phyloP scores from a whole-genome alignment of 2,329 filamentous ascomycete species.

The Pestalotiopsis sp. region DNA sequence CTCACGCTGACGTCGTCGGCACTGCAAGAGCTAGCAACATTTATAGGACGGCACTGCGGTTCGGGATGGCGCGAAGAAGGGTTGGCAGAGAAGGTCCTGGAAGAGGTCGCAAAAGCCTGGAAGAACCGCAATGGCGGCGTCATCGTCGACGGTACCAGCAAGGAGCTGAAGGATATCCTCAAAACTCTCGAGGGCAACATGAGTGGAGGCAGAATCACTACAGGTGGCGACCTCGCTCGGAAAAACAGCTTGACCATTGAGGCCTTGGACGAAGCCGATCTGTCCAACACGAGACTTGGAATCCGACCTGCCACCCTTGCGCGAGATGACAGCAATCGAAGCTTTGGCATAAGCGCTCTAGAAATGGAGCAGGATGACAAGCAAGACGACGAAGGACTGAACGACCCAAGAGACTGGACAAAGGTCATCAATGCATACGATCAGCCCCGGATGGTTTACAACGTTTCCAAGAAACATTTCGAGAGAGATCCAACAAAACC shows the following conservation, averaged over 20 bases:
- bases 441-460: constrained; percentile 79
- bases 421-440: constrained; percentile 83
- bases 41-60: constrained; percentile 92
- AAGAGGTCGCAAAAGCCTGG: constrained; percentile 90
- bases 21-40: constrained; percentile 80
- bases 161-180: constrained; percentile 79
- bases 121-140: constrained; percentile 87
- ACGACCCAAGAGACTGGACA: constrained; percentile 80
- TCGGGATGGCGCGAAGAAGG: constrained; percentile 97
- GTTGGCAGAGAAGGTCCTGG: constrained; percentile 86
- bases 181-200: constrained; percentile 85
- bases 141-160: constrained; percentile 82
- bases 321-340: constrained; percentile 66
- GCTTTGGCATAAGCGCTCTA: constrained; percentile 62
- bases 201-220: constrained; percentile 75
- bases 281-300: constrained; percentile 58
- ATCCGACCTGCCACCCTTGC: constrained; percentile 49
- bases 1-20: constrained; percentile 88
- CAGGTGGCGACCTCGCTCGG: constrained; percentile 58
- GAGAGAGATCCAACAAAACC: constrained; percentile 71
- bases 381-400: constrained; percentile 61
- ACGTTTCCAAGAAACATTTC: constrained; percentile 85
- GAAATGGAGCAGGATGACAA: constrained; percentile 57
- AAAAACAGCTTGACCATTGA: constrained; percentile 69
- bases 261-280: constrained; percentile 50